Evolutionary conservation across 2,329 filamentous ascomycete species (phyloP).

Genomic region (Plenodomus lindquistii): DNA sequence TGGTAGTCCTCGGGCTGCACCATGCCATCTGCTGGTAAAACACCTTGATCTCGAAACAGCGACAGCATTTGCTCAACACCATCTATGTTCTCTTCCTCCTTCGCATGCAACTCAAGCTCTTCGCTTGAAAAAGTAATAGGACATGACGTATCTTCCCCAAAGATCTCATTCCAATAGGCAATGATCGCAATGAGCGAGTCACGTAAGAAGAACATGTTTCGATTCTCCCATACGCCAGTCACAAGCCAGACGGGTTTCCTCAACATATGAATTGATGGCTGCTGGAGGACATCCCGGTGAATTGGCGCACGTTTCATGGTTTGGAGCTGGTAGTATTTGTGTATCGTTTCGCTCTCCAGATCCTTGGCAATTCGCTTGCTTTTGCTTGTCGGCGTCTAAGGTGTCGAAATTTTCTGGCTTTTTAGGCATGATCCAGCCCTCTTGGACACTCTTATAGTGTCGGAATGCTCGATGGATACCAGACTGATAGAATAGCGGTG

Average conservation of each 20-base stretch:
- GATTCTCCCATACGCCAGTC: constrained; percentile 37
- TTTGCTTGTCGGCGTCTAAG: constrained; percentile 20
- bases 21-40: constrained; percentile 40
- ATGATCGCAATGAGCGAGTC: constrained; percentile 29
- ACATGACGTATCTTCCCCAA: constrained; percentile 10
- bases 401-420: constrained; percentile 28
- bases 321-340: constrained; percentile 43
- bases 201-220: constrained; percentile 40
- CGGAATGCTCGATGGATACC: constrained; percentile 37
- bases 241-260: constrained; percentile 40
- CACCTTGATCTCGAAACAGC: constrained; percentile 30
- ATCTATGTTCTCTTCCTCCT: constrained; percentile 33
- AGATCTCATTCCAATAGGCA: constrained; percentile 3
- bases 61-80: constrained; percentile 35
- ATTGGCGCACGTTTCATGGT: constrained; percentile 31
- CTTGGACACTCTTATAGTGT: constrained; percentile 30
- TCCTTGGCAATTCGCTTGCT: constrained; percentile 24
- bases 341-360: constrained; percentile 38
- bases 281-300: constrained; percentile 34
- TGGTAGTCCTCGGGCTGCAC: constrained; percentile 37
- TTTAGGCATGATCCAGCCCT: constrained; percentile 36
- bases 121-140: constrained; percentile 11
- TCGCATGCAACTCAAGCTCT: constrained; percentile 12
- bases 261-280: constrained; percentile 16
- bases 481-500: constrained; percentile 27